Evolutionary conservation across 345 rosid genomes (phyloP).

Genomic region (Garcia nutans): DNA sequence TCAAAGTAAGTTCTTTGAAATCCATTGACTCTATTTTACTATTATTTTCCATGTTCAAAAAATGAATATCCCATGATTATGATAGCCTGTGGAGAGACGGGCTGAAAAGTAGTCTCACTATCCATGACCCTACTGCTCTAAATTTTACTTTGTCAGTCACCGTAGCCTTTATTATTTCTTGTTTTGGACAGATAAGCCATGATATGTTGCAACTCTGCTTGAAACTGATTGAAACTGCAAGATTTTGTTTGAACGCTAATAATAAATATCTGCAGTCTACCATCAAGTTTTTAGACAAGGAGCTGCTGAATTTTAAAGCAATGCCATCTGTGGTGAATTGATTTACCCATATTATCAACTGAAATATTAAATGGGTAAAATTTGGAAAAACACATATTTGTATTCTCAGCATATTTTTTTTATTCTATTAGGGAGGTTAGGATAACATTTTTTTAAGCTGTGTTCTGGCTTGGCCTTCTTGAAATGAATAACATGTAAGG

Average conservation of each 20-base stretch:
- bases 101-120: not conserved
- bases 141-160: not conserved
- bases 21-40: not conserved
- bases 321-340: not conserved
- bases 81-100: not conserved
- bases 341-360: not conserved
- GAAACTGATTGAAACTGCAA: conserved; percentile 65
- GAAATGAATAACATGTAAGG: too few species aligned
- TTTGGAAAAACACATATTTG: not conserved
- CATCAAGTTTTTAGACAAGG: conserved; percentile 39
- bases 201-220: conserved; percentile 45
- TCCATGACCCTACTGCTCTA: not conserved
- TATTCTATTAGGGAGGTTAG: not conserved
- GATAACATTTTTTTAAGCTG: not conserved
- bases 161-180: conserved; percentile 2
- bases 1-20: conserved; percentile 45
- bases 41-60: not conserved
- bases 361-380: not conserved
- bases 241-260: conserved; percentile 40
- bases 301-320: conserved; percentile 24
- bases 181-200: conserved; percentile 48
- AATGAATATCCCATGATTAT: not conserved
- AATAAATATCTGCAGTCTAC: conserved; percentile 58
- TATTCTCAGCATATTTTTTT: not conserved
- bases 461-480: too few species aligned